Conservation (phyloP, 108 stramenopile genomes). For the Aurantiochytrium sp. region DNA sequence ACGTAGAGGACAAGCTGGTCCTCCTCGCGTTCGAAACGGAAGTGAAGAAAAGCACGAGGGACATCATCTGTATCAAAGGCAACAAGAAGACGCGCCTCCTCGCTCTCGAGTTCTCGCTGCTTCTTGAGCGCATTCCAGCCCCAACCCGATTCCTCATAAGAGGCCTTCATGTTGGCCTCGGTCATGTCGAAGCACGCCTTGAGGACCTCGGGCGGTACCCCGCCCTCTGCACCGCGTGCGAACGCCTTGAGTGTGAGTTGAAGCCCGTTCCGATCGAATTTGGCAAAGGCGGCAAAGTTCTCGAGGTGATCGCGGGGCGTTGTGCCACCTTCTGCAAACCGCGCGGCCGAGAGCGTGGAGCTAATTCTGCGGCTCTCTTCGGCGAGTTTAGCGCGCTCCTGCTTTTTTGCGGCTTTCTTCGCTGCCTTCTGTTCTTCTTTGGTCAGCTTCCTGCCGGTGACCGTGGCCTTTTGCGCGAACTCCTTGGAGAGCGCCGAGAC, state of each 20-base stretch:
- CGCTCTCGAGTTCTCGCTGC: background rate
- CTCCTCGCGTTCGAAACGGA: background rate
- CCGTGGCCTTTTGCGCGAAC: too few relatives aligned
- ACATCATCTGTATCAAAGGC: background rate
- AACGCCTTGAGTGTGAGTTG: background rate
- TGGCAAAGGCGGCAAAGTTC: constrained; percentile 3
- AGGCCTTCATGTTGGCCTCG: background rate
- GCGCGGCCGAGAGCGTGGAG: background rate
- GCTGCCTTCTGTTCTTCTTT: background rate
- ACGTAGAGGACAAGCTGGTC: background rate
- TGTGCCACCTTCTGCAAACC: background rate
- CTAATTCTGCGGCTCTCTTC: background rate
- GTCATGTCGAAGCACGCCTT: background rate
- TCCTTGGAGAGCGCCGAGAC: too few relatives aligned
- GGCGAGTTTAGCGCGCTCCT: background rate
- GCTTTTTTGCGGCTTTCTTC: background rate
- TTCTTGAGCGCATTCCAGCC: constrained; percentile 1
- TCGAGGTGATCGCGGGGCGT: background rate
- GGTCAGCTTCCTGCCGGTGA: too few relatives aligned
- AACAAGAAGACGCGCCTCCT: background rate
- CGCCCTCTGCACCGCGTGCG: background rate
- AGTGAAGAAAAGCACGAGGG: background rate
- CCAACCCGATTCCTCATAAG: background rate
- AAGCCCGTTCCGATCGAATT: background rate
- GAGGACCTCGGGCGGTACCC: background rate